A percentile compares a stretch with the other conserved stretches of the same genome.
Conservation (phyloP, 176 grass and related monocot genomes). For the Aegilops tauschii region DNA sequence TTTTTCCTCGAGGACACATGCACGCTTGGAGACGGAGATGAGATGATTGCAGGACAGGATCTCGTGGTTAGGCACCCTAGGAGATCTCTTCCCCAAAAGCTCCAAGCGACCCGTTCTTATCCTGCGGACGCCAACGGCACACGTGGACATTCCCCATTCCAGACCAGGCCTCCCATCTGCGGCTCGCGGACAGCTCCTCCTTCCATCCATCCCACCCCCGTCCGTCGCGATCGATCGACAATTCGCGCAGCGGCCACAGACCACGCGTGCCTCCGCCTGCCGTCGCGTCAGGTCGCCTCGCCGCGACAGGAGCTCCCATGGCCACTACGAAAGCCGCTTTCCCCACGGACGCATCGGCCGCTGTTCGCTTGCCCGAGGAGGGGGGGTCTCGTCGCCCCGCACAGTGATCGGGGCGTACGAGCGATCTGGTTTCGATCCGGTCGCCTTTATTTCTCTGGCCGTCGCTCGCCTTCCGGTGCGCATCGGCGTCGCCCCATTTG, state of each 20-base stretch:
- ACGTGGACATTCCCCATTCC: slow-evolving; percentile 28
- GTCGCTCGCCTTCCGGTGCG: background rate
- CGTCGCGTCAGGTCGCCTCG: background rate
- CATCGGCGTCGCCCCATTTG: background rate
- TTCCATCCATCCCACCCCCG: background rate
- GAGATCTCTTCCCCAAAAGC: slow-evolving; percentile 9
- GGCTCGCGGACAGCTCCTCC: background rate
- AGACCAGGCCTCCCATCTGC: background rate
- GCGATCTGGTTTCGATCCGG: background rate
- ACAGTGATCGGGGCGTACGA: background rate
- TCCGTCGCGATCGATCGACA: slow-evolving; percentile 6
- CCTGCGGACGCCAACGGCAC: background rate
- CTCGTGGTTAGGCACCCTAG: slow-evolving; percentile 20
- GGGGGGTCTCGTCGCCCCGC: background rate
- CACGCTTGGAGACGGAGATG: no score
- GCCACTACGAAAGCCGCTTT: background rate
- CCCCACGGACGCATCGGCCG: background rate
- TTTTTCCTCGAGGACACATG: no score
- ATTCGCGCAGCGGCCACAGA: slow-evolving; percentile 29
- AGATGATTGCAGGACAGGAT: slow-evolving; percentile 7
- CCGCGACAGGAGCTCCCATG: slow-evolving; percentile 5
- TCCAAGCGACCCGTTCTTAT: background rate
- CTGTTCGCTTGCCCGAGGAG: background rate
- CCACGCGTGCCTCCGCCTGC: slow-evolving; percentile 3
- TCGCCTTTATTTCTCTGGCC: slow-evolving; percentile 23